Evolutionary conservation across 73 alveolate species (phyloP).

Genomic region (Effrenium voratum): DNA sequence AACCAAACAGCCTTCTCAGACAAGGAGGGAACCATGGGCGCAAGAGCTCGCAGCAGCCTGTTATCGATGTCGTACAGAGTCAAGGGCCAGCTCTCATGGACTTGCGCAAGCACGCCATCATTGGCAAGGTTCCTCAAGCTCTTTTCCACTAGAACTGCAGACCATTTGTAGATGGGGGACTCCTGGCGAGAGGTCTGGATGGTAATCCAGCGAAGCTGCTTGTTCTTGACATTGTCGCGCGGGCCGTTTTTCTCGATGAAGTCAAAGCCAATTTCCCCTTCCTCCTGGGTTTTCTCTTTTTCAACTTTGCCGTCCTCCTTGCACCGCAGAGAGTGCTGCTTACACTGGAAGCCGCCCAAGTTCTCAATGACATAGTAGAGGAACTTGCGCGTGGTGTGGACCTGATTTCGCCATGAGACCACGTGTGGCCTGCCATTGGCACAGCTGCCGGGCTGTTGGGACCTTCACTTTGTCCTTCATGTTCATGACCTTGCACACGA

Average conservation of each 20-base stretch:
- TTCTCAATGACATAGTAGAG: neutral
- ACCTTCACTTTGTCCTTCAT: neutral
- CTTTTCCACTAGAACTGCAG: neutral
- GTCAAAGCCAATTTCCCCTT: neutral
- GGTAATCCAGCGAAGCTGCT: neutral
- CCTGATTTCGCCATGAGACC: neutral
- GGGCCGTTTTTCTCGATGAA: neutral
- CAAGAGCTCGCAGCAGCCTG: neutral
- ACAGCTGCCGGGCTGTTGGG: neutral
- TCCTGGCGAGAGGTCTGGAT: neutral
- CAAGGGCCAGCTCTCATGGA: neutral
- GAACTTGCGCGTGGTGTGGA: too few species aligned
- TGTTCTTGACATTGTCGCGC: neutral
- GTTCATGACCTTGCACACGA: neutral
- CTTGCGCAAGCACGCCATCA: neutral
- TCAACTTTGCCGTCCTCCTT: neutral
- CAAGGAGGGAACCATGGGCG: neutral
- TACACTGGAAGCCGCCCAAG: slow-evolving; percentile 19
- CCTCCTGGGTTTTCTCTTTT: neutral
- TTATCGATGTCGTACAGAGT: neutral
- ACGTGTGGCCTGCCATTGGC: slow-evolving; percentile 1
- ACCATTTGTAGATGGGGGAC: neutral
- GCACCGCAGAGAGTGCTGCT: neutral
- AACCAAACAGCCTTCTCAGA: neutral
- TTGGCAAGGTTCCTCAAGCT: neutral